Evolutionary conservation across 1,284 basidiomycete species (phyloP).

Genomic region (Ganoderma sp.): DNA sequence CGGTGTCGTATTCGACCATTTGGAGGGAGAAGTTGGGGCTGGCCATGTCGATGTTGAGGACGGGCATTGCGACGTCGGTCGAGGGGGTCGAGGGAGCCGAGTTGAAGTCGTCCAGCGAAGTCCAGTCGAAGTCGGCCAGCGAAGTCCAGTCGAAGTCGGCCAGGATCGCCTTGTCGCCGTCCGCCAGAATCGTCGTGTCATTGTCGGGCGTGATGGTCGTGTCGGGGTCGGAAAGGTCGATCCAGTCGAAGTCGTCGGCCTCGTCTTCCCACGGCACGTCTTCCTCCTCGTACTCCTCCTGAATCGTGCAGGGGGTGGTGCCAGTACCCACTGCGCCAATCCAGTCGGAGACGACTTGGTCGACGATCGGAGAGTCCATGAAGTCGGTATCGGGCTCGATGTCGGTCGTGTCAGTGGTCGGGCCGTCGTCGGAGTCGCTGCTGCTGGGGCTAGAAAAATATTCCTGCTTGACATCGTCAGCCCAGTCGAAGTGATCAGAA

Average conservation of each 20-base stretch:
- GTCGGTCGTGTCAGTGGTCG: neutral
- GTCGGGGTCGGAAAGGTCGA: neutral
- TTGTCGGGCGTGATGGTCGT: neutral
- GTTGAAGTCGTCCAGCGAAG: neutral
- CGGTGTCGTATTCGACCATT: neutral
- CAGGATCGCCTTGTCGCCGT: neutral
- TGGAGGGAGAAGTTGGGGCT: neutral
- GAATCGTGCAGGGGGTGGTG: constrained; percentile 3
- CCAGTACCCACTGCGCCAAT: neutral
- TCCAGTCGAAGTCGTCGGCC: neutral
- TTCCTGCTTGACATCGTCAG: neutral
- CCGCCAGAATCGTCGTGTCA: neutral
- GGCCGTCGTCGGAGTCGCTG: neutral
- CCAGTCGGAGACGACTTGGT: constrained; percentile 1
- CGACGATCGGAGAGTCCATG: neutral
- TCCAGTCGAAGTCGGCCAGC: neutral
- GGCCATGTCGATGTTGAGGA: neutral
- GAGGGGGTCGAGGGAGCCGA: neutral
- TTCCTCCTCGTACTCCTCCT: neutral
- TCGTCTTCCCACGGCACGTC: neutral
- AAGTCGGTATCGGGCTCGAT: neutral
- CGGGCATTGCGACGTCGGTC: neutral
- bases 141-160: too few species aligned
- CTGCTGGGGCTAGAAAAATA: neutral
- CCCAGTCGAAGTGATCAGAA: neutral